These are phyloP conservation scores for Conringia planisiliqua DNA, from an alignment of 345 rosid species.

Conservation along the genomic window DNA sequence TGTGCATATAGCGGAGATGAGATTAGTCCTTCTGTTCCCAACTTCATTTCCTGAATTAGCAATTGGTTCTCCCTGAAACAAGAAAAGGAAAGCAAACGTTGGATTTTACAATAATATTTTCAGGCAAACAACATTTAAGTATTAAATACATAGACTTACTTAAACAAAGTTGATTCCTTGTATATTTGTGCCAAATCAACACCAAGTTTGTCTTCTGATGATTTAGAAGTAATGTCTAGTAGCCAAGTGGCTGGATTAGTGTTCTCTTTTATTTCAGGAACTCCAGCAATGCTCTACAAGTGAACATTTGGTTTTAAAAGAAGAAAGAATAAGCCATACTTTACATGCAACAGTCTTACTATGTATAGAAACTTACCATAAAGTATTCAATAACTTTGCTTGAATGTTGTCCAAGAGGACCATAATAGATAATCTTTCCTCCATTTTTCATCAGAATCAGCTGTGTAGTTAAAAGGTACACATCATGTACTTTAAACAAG, in stretches of 20 bases:
- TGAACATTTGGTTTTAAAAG: not conserved
- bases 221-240: slow-evolving; percentile 40
- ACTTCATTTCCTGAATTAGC: slow-evolving; percentile 27
- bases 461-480: slow-evolving; percentile 34
- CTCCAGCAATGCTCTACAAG: slow-evolving; percentile 35
- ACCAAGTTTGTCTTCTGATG: slow-evolving; percentile 41
- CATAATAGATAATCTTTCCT: slow-evolving; percentile 47
- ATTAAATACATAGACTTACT: slow-evolving; percentile 17
- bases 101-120: not conserved
- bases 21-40: slow-evolving; percentile 26
- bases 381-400: slow-evolving; percentile 50
- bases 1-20: slow-evolving; percentile 38
- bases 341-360: not conserved
- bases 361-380: slow-evolving; percentile 33
- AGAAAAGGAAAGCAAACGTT: not conserved
- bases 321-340: not conserved
- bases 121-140: not conserved
- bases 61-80: slow-evolving; percentile 32
- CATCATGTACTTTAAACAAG: not conserved
- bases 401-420: slow-evolving; percentile 52
- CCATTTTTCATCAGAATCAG: slow-evolving; percentile 62
- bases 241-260: slow-evolving; percentile 55
- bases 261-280: slow-evolving; percentile 36
- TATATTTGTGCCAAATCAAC: slow-evolving; percentile 37
- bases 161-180: slow-evolving; percentile 30